Base-by-base conservation (phyloP, 2,329 filamentous ascomycete genomes). In the Scleromitrula shiraiana region DNA sequence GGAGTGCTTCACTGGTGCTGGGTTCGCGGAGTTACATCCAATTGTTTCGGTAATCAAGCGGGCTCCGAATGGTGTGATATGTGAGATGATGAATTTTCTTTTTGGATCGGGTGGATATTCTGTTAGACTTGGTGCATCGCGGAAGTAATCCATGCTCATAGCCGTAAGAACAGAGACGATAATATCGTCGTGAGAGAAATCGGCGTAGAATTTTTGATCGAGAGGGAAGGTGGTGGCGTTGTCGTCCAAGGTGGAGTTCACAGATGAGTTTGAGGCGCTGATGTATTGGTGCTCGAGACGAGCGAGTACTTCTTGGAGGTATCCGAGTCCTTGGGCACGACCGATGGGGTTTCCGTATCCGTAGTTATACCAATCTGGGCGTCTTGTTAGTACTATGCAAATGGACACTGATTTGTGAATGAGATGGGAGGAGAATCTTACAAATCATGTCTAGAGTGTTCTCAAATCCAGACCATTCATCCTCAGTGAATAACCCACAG, bases 171-270 rank as follows among this genome's bases (percentile, higher is more conserved):
- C 77, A 7, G 77, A 76, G 26, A 78, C 77, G 78, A 95, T 88
- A 62, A 83, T 81, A 64, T 94, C 94, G 67, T 95, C 89, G 66
- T 95, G 89, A 52, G 82, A 85, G 62, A 95, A 95, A 65, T 95
- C 89, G 1, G 86, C 88, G 60, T 93, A 95, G 5, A 95, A 68
- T 7, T 68, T 68, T 42, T 71, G 66, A 56, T 76, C 53, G 0
- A 94, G 70, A 0, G 89, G 88, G 60, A 95, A 95, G 0, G 84
- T 88, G 9, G 67, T 63, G 0, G 76, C 68, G 52, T 80, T 73
- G 9, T 70, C 69, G 63, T 93, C 85, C 0, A 94, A 74, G 0
- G 88, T 94, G 30, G 68, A 71, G 64, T 95, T 95, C 51, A 79
- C 71, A 7, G 82, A 85, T 42, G 74, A 80, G 1, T 87, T 91